A percentile compares a stretch with the other conserved stretches of the same genome.
These are phyloP conservation scores for Hypericum androsaemum DNA, from an alignment of 345 rosid genomes.

Conservation along the genomic window DNA sequence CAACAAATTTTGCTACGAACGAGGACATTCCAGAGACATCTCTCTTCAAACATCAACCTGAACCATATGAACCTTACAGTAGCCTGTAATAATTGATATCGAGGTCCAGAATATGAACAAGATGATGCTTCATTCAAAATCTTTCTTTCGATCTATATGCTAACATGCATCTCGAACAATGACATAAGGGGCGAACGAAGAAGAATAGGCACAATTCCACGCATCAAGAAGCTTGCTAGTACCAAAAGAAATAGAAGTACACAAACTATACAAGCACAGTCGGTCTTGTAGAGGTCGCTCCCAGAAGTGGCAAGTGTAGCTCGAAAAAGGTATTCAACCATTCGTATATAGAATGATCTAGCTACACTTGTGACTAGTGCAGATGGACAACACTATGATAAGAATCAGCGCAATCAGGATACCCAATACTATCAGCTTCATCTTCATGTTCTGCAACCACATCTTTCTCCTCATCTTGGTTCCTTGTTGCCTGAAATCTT, in stretches of 20 bases:
- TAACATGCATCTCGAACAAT: background rate
- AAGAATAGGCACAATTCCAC: conserved; percentile 15
- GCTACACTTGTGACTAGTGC: conserved; percentile 28
- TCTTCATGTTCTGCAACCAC: conserved; percentile 71
- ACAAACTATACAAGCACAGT: conserved; percentile 30
- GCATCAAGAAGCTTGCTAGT: conserved; percentile 8
- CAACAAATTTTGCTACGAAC: background rate
- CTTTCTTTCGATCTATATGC: no score
- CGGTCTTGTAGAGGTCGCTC: conserved; percentile 9
- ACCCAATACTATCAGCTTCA: conserved; percentile 54
- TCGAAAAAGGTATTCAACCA: background rate
- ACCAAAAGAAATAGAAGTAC: conserved; percentile 16
- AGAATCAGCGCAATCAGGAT: conserved; percentile 49
- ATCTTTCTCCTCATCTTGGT: conserved; percentile 60
- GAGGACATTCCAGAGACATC: no score
- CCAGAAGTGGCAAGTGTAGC: conserved; percentile 5
- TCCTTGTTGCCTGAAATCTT: conserved; percentile 67
- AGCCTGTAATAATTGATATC: no score
- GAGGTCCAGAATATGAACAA: no score
- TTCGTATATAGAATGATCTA: no score
- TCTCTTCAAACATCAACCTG: no score
- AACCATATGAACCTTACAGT: no score
- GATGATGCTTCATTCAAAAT: no score
- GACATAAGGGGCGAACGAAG: background rate
- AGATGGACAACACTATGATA: conserved; percentile 43